Conservation (phyloP, 139 green algal genomes). For the Picochlorum sp. region DNA sequence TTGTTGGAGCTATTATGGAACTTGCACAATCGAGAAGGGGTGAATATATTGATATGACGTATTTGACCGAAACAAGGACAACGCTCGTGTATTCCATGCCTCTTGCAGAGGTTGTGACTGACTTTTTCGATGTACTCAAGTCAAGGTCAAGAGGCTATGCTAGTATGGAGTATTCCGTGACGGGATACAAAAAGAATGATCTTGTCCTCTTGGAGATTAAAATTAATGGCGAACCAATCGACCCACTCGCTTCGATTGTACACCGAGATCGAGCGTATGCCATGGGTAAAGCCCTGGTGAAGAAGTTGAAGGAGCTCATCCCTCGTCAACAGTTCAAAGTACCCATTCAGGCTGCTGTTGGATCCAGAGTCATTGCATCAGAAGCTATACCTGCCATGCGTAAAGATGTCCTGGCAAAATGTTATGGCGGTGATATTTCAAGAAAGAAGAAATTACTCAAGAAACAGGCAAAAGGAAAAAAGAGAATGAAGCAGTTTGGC, state of each 20-base stretch:
- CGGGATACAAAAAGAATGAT: slow-evolving; percentile 72
- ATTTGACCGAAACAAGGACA: slow-evolving; percentile 77
- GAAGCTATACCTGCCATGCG: slow-evolving; percentile 67
- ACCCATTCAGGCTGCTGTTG: slow-evolving; percentile 77
- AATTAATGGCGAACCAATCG: slow-evolving; percentile 80
- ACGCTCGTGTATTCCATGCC: slow-evolving; percentile 90
- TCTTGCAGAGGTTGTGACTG: slow-evolving; percentile 87
- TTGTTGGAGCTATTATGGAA: slow-evolving; percentile 93
- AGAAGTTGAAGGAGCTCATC: slow-evolving; percentile 92
- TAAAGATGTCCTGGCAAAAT: slow-evolving; percentile 96
- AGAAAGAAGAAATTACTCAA: slow-evolving; percentile 93
- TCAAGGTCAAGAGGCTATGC: slow-evolving; percentile 85
- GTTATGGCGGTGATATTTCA: slow-evolving; percentile 65
- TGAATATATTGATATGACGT: slow-evolving; percentile 94
- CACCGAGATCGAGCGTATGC: slow-evolving; percentile 69
- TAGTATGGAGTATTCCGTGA: slow-evolving; percentile 90
- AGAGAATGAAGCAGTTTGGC: slow-evolving; percentile 83
- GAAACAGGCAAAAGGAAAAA: slow-evolving; percentile 94
- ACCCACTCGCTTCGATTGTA: slow-evolving; percentile 77
- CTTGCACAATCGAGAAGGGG: slow-evolving; percentile 58
- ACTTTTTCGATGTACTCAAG: slow-evolving; percentile 98
- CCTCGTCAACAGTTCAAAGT: slow-evolving; percentile 87
- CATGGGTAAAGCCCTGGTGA: slow-evolving; percentile 56
- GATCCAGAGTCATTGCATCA: slow-evolving; percentile 69
- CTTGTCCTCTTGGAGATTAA: slow-evolving; percentile 87